These are phyloP conservation scores for Lachancea fermentati DNA, from an alignment of 805 yeast genomes.

Conservation along the genomic window DNA sequence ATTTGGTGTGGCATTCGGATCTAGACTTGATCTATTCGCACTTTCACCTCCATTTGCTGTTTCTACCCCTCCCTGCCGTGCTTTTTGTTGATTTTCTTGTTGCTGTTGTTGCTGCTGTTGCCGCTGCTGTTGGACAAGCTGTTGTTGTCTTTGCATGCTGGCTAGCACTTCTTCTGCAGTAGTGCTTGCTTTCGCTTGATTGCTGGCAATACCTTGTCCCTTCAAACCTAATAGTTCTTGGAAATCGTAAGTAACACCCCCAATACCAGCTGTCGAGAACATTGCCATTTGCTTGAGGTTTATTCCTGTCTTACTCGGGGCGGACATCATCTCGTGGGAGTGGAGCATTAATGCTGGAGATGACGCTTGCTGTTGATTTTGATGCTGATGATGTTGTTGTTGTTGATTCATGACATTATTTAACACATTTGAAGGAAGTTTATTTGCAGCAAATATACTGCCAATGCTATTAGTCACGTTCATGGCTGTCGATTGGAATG, in stretches of 20 bases:
- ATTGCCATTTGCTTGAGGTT: conserved; percentile 22
- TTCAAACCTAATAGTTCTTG: conserved; percentile 24
- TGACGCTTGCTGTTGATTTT: conserved; percentile 12
- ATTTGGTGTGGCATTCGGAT: conserved; percentile 20
- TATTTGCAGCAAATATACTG: conserved; percentile 21
- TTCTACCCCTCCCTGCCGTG: background rate
- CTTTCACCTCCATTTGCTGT: background rate
- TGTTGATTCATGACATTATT: conserved; percentile 13
- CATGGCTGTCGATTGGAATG: conserved; percentile 22
- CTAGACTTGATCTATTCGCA: conserved; percentile 1
- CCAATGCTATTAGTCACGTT: conserved; percentile 25
- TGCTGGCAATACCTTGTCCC: conserved; percentile 14
- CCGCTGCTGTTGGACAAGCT: conserved; percentile 1
- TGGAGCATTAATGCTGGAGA: conserved; percentile 6
- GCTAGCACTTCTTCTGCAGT: conserved; percentile 30
- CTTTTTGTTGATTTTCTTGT: background rate
- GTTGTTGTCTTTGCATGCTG: conserved; percentile 22
- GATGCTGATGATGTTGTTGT: conserved; percentile 16
- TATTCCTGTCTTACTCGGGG: conserved; percentile 18
- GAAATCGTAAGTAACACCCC: conserved; percentile 30
- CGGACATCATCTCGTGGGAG: conserved; percentile 16
- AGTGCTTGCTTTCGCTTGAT: conserved; percentile 20
- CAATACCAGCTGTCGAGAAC: conserved; percentile 28
- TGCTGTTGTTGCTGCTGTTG: conserved; percentile 21
- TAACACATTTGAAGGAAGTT: conserved; percentile 11